Evolutionary conservation across 768 basidiomycete genomes (phyloP), one percentile per base, ranked within the genome.

Genomic region (Trametopsis cervina): DNA sequence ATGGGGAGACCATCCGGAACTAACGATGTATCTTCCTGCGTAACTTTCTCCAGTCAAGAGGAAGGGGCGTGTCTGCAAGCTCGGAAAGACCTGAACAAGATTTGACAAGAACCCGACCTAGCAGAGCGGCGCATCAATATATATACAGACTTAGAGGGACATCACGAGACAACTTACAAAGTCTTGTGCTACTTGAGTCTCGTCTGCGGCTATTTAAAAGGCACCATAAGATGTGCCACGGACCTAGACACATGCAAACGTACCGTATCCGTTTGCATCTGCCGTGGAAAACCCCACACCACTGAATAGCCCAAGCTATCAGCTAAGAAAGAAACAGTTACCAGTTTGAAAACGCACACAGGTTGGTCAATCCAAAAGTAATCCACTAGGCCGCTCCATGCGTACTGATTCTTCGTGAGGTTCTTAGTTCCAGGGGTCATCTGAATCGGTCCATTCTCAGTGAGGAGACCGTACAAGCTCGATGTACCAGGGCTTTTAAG

Each of bases 361-460:
- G 84, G 85, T 47, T 86, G 81, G 56, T 88, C 86, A 42, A 88
- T 67, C 82, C 81, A 86, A 33, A 87, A 71, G 53, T 75, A 78
- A 61, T 88, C 85, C 1, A 80, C 75, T 18, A 84, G 59, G 20
- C 64, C 72, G 50, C 73, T 67, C 79, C 82, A 85, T 54, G 76
- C 73, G 59, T 77, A 72, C 2, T 71, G 58, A 53, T 86, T 86
- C 11, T 69, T 56, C 13, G 65, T 66, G 2, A 75, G 59, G 7
- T 67, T 69, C 48, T 77, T 77, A 51, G 83, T 65, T 54, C 84
- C 66, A 46, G 62, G 61, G 11, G 70, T 68, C 39, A 88, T 69
- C 2, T 71, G 73, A 40, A 86, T 77, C 2, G 85, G 85, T 1
- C 85, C 85, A 54, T 86, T 87, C 72, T 85, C 84, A 27, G 81